Evolutionary conservation across 2,329 filamentous ascomycete genomes (phyloP).

Genomic region (Pseudogymnoascus sp.): DNA sequence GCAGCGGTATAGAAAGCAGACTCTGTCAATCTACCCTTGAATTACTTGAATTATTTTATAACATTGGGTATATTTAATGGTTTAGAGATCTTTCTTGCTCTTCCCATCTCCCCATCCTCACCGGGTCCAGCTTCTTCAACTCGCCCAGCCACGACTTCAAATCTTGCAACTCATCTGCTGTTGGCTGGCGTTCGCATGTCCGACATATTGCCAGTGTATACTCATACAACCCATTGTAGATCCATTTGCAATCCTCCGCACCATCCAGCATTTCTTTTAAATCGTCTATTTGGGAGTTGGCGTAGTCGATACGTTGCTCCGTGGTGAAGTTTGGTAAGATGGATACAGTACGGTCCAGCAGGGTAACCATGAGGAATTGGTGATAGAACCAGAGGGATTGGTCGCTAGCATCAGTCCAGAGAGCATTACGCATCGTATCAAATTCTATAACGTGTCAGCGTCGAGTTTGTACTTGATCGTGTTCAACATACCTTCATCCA

Average conservation of each 20-base stretch:
- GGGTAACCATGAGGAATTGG: constrained; percentile 70
- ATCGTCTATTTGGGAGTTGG: constrained; percentile 63
- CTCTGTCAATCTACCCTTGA: background rate
- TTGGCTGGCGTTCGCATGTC: constrained; percentile 40
- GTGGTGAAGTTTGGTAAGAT: constrained; percentile 58
- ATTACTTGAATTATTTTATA: background rate
- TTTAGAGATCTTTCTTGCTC: constrained; percentile 7
- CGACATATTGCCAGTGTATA: constrained; percentile 55
- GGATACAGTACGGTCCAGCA: constrained; percentile 45
- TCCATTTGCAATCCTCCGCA: constrained; percentile 72
- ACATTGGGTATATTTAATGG: constrained; percentile 6
- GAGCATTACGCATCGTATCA: constrained; percentile 62
- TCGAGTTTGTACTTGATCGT: background rate
- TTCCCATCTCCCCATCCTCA: constrained; percentile 28
- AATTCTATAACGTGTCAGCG: constrained; percentile 49
- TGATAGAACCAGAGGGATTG: constrained; percentile 98
- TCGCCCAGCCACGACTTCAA: constrained; percentile 24
- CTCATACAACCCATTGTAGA: constrained; percentile 78
- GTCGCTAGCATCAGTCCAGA: constrained; percentile 66
- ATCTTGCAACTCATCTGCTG: constrained; percentile 31
- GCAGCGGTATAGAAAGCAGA: background rate
- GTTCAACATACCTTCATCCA: constrained; percentile 54
- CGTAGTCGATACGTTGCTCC: constrained; percentile 55
- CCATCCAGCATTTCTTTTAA: constrained; percentile 58
- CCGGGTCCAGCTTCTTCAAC: constrained; percentile 26